phyloP scores from a whole-genome alignment of 1,284 basidiomycete species.

The Abortiporus biennis region DNA sequence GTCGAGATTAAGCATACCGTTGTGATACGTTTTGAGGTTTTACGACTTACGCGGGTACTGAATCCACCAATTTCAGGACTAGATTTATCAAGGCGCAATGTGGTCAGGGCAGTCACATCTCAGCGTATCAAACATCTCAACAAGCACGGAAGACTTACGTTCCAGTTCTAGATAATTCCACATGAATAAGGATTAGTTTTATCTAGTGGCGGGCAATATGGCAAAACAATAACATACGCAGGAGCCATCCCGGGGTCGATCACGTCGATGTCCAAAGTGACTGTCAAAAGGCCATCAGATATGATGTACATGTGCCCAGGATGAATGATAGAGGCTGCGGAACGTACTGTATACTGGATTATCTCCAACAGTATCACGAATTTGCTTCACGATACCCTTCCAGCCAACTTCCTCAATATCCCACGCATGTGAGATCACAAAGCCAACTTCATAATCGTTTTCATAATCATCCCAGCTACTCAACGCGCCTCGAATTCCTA shows the following conservation, averaged over 20 bases:
- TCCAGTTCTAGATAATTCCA: conserved; percentile 25
- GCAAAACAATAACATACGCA: conserved; percentile 22
- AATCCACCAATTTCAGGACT: conserved; percentile 33
- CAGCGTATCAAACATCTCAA: background rate
- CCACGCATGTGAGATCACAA: conserved; percentile 28
- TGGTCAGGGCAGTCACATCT: no score
- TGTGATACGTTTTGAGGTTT: background rate
- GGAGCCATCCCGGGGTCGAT: conserved; percentile 34
- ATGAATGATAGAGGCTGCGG: background rate
- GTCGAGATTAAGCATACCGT: background rate
- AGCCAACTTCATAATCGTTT: conserved; percentile 26
- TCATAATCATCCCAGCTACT: conserved; percentile 27
- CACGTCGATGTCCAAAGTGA: conserved; percentile 28
- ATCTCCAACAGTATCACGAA: conserved; percentile 27
- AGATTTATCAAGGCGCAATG: background rate
- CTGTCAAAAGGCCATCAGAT: conserved; percentile 11
- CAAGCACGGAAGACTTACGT: conserved; percentile 23
- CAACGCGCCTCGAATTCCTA: conserved; percentile 27
- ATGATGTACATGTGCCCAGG: conserved; percentile 2
- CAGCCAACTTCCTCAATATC: conserved; percentile 29
- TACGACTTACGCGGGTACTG: conserved; percentile 25
- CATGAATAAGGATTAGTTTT: no score
- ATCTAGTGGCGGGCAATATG: background rate
- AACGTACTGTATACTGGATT: conserved; percentile 30
- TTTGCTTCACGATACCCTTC: conserved; percentile 27